These are phyloP conservation scores for Staphylotrichum tortipilum DNA, from an alignment of 495 filamentous ascomycete species.

Conservation along the genomic window DNA sequence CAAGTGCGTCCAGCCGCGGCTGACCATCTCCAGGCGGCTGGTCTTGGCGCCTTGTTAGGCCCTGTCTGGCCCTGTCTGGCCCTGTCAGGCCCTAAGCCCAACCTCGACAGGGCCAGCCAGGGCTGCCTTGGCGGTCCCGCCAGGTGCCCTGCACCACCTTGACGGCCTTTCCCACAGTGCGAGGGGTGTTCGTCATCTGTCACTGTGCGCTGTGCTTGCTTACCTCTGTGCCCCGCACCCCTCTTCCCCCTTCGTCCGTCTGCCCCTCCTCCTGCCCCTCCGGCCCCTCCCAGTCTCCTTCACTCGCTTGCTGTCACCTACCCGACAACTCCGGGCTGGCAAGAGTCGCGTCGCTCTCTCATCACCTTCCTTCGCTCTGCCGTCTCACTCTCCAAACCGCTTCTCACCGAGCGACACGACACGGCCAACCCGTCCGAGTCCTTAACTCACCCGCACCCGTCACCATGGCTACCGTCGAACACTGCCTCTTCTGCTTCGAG, in stretches of 20 bases:
- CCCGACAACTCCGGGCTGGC: not conserved
- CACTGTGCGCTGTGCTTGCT: too few relatives aligned
- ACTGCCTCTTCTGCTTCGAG: conserved; percentile 93
- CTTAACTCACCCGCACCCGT: too few relatives aligned
- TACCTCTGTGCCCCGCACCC: not conserved
- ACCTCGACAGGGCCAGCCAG: too few relatives aligned
- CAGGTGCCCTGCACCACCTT: not conserved
- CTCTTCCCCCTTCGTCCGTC: not conserved
- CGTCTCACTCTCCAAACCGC: not conserved
- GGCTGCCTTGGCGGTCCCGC: not conserved
- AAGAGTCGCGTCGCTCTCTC: conserved; percentile 2
- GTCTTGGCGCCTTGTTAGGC: too few relatives aligned
- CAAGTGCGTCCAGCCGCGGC: too few relatives aligned
- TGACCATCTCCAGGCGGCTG: too few relatives aligned
- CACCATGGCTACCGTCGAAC: conserved; percentile 69
- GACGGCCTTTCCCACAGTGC: too few relatives aligned
- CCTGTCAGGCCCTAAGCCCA: too few relatives aligned
- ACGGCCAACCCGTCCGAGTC: conserved; percentile 1
- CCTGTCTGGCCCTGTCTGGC: too few relatives aligned
- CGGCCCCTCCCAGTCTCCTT: not conserved
- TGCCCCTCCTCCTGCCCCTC: not conserved
- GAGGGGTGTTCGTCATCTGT: too few relatives aligned
- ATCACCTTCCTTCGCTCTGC: not conserved
- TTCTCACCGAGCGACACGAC: conserved; percentile 2
- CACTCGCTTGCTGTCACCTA: not conserved